Conservation (phyloP, 2,329 filamentous ascomycete genomes). For the Colletotrichum tamarilloi region DNA sequence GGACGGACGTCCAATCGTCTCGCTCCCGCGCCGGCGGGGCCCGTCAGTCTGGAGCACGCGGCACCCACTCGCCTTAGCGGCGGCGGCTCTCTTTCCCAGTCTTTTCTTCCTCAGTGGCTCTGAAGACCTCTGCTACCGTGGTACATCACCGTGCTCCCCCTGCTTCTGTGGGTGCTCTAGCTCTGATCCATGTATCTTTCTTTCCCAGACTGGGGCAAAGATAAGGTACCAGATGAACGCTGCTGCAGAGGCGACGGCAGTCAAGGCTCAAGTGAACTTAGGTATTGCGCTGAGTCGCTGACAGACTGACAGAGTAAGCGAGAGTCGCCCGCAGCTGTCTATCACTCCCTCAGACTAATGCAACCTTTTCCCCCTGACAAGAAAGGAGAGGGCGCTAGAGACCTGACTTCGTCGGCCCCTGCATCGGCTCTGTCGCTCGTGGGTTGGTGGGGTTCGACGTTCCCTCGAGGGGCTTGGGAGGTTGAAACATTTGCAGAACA, state of each 20-base stretch:
- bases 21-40: conserved; percentile 22
- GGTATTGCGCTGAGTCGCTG: background rate
- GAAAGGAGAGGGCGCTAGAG: background rate
- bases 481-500: conserved; percentile 13
- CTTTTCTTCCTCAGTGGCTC: background rate
- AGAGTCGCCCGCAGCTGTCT: background rate
- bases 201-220: background rate
- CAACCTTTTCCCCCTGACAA: conserved; percentile 27
- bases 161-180: background rate
- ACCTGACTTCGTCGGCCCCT: conserved; percentile 1
- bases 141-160: background rate
- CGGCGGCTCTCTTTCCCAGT: conserved; percentile 13
- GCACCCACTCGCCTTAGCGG: conserved; percentile 24
- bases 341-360: conserved; percentile 19
- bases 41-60: conserved; percentile 30
- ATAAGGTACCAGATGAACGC: background rate
- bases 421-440: conserved; percentile 1
- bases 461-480: background rate
- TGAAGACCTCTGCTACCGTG: background rate
- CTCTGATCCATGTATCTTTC: background rate
- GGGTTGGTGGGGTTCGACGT: background rate
- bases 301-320: background rate
- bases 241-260: background rate
- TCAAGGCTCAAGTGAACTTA: too few species aligned
- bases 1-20: conserved; percentile 26